Evolutionary conservation across 2,329 filamentous ascomycete genomes (phyloP), one percentile per base, ranked within the genome.

Genomic region (Proliferodiscus dingleyae): DNA sequence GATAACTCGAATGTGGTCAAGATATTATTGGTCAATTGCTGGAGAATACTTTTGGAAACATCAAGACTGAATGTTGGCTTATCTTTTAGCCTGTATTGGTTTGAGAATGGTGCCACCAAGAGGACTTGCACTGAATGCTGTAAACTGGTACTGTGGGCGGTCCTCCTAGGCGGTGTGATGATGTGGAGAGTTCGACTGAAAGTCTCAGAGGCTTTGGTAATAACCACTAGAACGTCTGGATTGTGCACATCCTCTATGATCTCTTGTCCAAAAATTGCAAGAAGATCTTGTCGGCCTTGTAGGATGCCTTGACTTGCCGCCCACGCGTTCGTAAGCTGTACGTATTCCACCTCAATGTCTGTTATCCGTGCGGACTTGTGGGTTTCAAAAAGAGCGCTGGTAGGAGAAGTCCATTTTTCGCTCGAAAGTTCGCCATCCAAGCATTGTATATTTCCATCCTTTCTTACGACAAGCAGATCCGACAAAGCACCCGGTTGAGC

Each of bases 1-100:
- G 75, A 77, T 26, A 89, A 66, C 50, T 87, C 80, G 61, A 82
- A 87, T 2, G 80, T 77, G 21, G 69, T 71, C 15, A 90, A 67
- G 1, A 61, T 66, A 9, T 73, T 74, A 18, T 71, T 67, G 11
- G 68, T 61, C 2, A 87, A 69, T 57, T 83, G 74, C 48, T 86
- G 73, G 3, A 90, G 66, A 30, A 74, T 72, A 10, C 85, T 85
- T 2, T 79, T 77, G 16, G 76, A 74, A 19, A 80, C 67, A 52
- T 89, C 80, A 2, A 88, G 65, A 23, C 75, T 73, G 56, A 78
- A 83, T 8, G 45, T 47, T 43, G 43, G 29, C 11, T 49, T 53
- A 15, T 43, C 37, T 4, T 41, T 15, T 6, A 33, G 36, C 6
- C 24, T 47, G 15, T 28, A 47, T 28, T 30, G n/a, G 16, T 33